Conservation (phyloP, 257 asterid genomes). For the Capsicum pubescens region DNA sequence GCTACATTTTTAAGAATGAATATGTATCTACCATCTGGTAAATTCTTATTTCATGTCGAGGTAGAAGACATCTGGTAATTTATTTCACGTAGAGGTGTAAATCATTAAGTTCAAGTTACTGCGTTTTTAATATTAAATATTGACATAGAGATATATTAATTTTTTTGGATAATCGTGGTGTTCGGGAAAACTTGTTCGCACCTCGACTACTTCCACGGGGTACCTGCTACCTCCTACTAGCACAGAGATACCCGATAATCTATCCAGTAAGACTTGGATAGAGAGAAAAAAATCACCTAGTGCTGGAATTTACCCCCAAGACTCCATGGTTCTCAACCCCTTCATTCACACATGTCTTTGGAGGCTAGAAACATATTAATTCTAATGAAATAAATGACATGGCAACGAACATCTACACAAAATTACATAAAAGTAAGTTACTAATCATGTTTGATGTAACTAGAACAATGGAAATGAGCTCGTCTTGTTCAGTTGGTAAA, state of each 20-base stretch:
- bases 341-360: neutral
- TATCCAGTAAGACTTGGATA: neutral
- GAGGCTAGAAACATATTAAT: neutral
- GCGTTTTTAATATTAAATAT: neutral
- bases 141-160: neutral
- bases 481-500: too few species aligned
- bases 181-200: neutral
- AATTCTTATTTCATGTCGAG: neutral
- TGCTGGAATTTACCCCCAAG: neutral
- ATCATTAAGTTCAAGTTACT: neutral
- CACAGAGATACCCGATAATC: neutral
- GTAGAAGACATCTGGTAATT: neutral
- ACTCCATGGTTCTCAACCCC: neutral
- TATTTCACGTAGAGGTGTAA: neutral
- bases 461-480: neutral
- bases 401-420: neutral
- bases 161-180: neutral
- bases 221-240: neutral
- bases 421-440: neutral
- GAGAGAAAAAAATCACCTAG: neutral
- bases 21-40: neutral
- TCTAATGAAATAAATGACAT: neutral
- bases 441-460: neutral
- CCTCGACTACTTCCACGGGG: neutral
- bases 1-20: neutral